phyloP scores from a whole-genome alignment of 2,329 filamentous ascomycete species.

The Rosellinia necatrix region DNA sequence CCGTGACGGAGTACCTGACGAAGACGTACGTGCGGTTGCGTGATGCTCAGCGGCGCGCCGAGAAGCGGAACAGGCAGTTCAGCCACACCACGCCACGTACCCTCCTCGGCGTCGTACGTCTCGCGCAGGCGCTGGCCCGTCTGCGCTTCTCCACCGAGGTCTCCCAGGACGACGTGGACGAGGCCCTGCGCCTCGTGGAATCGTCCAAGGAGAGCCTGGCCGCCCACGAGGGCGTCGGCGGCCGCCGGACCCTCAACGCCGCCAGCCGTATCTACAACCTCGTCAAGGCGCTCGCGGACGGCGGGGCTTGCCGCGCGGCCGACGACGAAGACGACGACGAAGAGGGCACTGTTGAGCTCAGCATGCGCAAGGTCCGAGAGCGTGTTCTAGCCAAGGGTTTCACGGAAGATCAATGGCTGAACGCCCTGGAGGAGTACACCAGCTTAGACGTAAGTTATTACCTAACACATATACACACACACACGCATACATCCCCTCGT shows the following conservation, averaged over 20 bases:
- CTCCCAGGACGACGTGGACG: constrained; percentile 90
- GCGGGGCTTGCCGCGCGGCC: constrained; percentile 79
- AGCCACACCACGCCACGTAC: constrained; percentile 94
- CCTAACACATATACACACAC: no score
- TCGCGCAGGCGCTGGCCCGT: constrained; percentile 90
- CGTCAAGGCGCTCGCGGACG: constrained; percentile 84
- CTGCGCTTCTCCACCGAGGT: constrained; percentile 87
- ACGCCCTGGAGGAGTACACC: constrained; percentile 87
- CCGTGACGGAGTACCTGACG: constrained; percentile 93
- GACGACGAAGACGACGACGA: constrained; percentile 59
- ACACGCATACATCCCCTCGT: no score
- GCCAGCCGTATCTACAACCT: constrained; percentile 94
- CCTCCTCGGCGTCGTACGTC: constrained; percentile 86
- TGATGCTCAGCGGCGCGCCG: constrained; percentile 87
- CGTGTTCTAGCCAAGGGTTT: constrained; percentile 95
- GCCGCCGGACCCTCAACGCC: constrained; percentile 73
- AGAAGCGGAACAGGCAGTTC: constrained; percentile 89
- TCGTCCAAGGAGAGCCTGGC: constrained; percentile 92
- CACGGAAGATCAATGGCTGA: constrained; percentile 88
- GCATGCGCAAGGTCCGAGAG: constrained; percentile 86
- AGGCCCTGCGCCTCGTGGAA: constrained; percentile 87
- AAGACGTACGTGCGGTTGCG: constrained; percentile 96
- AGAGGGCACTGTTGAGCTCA: constrained; percentile 68
- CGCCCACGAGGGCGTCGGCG: constrained; percentile 62
- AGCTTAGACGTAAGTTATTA: constrained; percentile 79